Evolutionary conservation across 768 basidiomycete species (phyloP).

Genomic region (Boletus insuetus): DNA sequence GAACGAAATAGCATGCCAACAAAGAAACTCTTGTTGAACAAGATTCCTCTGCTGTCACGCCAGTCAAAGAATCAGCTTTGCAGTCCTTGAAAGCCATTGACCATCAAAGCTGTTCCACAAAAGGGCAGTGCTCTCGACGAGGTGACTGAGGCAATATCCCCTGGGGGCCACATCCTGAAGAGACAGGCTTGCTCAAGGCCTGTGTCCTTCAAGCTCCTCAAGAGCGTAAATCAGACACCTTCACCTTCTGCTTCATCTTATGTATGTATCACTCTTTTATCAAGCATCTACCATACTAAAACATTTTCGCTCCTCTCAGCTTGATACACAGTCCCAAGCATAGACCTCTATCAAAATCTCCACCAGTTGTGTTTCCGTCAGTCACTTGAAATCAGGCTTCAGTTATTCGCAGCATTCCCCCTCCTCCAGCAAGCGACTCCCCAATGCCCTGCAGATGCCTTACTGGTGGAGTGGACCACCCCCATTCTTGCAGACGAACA

Average conservation of each 20-base stretch:
- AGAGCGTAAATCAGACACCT: constrained; percentile 44
- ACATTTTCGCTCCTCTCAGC: constrained; percentile 1
- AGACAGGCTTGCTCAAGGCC: constrained; percentile 72
- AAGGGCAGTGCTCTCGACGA: constrained; percentile 51
- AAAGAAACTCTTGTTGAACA: constrained; percentile 35
- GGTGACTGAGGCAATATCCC: constrained; percentile 67
- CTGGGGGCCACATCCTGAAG: constrained; percentile 74
- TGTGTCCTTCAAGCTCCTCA: constrained; percentile 61
- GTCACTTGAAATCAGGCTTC: constrained; percentile 38
- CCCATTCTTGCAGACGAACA: constrained; percentile 31
- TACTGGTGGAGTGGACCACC: constrained; percentile 36
- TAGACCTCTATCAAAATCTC: constrained; percentile 11
- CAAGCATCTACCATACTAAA: neutral
- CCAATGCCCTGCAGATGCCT: constrained; percentile 57
- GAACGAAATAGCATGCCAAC: constrained; percentile 34
- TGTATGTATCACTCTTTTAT: constrained; percentile 6
- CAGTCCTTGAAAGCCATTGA: constrained; percentile 29
- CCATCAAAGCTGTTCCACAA: constrained; percentile 28
- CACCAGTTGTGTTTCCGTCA: constrained; percentile 37
- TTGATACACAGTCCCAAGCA: constrained; percentile 10
- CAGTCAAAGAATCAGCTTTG: constrained; percentile 27
- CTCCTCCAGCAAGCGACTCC: constrained; percentile 51
- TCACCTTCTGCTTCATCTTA: constrained; percentile 39
- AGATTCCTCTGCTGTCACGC: constrained; percentile 20
- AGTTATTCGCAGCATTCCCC: constrained; percentile 34